phyloP scores from a whole-genome alignment of 257 asterid genomes.

The Parsonsia alboflavescens region DNA sequence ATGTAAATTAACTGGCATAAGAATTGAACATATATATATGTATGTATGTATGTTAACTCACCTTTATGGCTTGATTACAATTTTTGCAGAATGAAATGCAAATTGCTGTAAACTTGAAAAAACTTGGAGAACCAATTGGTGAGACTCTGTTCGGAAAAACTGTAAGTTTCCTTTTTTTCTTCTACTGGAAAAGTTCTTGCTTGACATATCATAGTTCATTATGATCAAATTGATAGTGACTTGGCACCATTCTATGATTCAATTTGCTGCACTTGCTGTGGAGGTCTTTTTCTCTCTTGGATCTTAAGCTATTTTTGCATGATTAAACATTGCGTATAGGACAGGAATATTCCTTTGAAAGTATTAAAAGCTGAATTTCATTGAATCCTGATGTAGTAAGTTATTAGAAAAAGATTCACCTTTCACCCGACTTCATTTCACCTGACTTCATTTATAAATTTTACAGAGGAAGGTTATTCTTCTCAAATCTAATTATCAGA shows the following conservation, averaged over 20 bases:
- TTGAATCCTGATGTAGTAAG: background rate
- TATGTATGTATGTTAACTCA: background rate
- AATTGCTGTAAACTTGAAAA: slow-evolving; percentile 55
- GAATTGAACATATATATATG: background rate
- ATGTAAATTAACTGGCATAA: background rate
- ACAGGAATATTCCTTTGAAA: background rate
- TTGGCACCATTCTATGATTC: slow-evolving; percentile 5
- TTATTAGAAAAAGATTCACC: background rate
- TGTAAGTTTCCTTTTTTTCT: slow-evolving; percentile 33
- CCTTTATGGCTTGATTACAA: background rate
- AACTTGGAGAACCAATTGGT: slow-evolving; percentile 78
- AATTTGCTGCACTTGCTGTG: background rate
- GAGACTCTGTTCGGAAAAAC: slow-evolving; percentile 86
- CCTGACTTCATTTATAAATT: background rate
- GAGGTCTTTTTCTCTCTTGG: slow-evolving; percentile 1
- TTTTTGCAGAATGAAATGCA: slow-evolving; percentile 61
- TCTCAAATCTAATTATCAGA: background rate
- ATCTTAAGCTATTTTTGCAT: background rate
- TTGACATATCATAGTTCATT: background rate
- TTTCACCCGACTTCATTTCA: too few species aligned
- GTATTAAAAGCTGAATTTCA: background rate
- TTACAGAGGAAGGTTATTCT: background rate
- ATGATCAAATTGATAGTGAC: slow-evolving; percentile 2
- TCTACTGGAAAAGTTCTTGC: background rate
- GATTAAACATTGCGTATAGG: background rate